Conservation (phyloP, 164 flowering plant genomes). For the Euptelea pleiosperma region DNA sequence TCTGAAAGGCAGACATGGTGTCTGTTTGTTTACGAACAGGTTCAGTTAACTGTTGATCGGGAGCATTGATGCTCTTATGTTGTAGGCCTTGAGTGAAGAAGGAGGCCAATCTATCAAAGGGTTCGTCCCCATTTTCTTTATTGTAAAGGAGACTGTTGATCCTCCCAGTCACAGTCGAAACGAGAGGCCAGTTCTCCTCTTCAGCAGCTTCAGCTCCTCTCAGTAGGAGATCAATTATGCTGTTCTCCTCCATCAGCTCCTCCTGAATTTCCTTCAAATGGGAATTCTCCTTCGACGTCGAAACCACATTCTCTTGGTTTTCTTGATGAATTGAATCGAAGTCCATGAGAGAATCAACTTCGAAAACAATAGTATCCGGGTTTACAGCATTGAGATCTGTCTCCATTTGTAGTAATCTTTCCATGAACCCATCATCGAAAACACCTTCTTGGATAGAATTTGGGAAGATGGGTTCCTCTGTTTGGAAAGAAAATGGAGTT, state of each 20-base stretch:
- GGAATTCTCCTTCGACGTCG: too few relatives aligned
- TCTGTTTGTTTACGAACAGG: not conserved
- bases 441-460: constrained; percentile 3
- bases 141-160: constrained; percentile 13
- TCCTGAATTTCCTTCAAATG: too few relatives aligned
- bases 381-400: too few relatives aligned
- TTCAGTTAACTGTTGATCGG: too few relatives aligned
- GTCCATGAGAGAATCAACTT: constrained; percentile 2
- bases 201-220: constrained; percentile 36
- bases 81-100: too few relatives aligned
- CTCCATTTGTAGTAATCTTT: too few relatives aligned
- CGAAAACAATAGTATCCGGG: constrained; percentile 1
- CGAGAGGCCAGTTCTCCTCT: constrained; percentile 20
- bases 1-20: constrained; percentile 21
- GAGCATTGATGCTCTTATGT: constrained; percentile 1
- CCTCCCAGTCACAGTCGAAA: constrained; percentile 14
- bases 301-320: too few relatives aligned
- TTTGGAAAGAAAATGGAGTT: not conserved
- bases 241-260: too few relatives aligned
- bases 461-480: not conserved
- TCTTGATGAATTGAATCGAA: too few relatives aligned
- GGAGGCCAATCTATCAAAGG: constrained; percentile 25
- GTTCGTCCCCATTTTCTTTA: constrained; percentile 15
- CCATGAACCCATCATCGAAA: not conserved
- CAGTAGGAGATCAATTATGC: constrained; percentile 28